Evolutionary conservation across 768 basidiomycete genomes (phyloP), one percentile per base, ranked within the genome.

Genomic region (Mrakia frigida): DNA sequence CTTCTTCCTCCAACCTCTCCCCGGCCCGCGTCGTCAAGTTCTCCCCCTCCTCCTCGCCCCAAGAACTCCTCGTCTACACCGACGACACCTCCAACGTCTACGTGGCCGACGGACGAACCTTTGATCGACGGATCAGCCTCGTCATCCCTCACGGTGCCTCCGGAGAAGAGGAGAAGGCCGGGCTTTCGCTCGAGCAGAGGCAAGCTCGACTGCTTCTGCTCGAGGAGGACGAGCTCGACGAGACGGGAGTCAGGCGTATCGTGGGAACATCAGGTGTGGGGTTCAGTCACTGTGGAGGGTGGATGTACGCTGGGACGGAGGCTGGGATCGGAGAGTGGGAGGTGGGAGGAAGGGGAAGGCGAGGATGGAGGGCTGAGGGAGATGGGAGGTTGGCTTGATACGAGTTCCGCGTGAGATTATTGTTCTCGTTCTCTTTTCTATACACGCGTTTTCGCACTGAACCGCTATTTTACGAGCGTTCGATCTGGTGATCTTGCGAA

Each of bases 1-100:
- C 50, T 25, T 33, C 35, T n/a, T 21, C 56, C 33, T 16, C 69
- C 25, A 39, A 16, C 23, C 56, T 56, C 28, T 43, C 46, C 56
- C 67, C 74, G 13, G 74, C 74, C 16, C 68, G 74, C 13, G 68
- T 70, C 43, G 74, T 75, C 74, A 75, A 75, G 74, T 75, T 75
- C 39, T 75, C 74, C 14, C 74, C 74, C 13, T 33, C 33, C 35
- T 35, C 71, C 33, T 39, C 46, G 1, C 33, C 18, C 10, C n/a
- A 4, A 6, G 74, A 75, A 37, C 52, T 70, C 23, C 37, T 75
- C 53, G 70, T 43, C 25, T 75, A 59, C 60, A 75, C 74, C 18
- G 74, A 75, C 68, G 74, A 75, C 21, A 69, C 52, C 31, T 69
- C 74, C 28, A 41, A 39, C 33, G n/a, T 75, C 41, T 70, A 70